A percentile compares a stretch with the other conserved stretches of the same genome.
phyloP scores from a whole-genome alignment of 441 rosid genomes.

The Flueggea neowawraea region DNA sequence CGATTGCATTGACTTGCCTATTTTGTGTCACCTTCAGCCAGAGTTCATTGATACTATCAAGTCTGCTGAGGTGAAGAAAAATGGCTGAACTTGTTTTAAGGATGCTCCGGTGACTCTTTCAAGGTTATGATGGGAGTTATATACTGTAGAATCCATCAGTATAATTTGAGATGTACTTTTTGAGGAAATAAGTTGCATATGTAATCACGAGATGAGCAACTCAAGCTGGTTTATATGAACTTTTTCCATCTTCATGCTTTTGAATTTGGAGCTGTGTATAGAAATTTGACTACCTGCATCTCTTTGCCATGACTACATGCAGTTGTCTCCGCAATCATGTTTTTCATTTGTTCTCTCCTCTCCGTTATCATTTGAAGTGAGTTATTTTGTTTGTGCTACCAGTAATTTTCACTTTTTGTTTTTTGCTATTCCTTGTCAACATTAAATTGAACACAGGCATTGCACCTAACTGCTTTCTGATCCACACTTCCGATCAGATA shows the following conservation, averaged over 20 bases:
- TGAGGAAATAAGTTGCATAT: constrained; percentile 20
- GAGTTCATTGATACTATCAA: constrained; percentile 65
- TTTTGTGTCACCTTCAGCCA: constrained; percentile 26
- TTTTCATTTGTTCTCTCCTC: too few species aligned
- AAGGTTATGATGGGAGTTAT: constrained; percentile 11
- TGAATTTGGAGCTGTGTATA: background rate
- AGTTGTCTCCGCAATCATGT: background rate
- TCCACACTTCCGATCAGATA: too few species aligned
- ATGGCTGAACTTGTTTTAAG: constrained; percentile 17
- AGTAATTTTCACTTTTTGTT: too few species aligned
- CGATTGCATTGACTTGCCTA: background rate
- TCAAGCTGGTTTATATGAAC: background rate
- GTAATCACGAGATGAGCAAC: constrained; percentile 3
- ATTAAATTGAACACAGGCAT: too few species aligned
- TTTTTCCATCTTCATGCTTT: background rate
- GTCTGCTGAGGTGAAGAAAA: constrained; percentile 50
- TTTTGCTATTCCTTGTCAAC: too few species aligned
- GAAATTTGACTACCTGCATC: background rate
- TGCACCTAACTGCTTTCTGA: too few species aligned
- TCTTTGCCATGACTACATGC: background rate
- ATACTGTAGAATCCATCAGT: background rate
- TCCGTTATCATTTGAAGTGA: too few species aligned
- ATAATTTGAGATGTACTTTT: background rate
- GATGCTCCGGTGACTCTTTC: background rate
- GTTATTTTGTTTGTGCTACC: too few species aligned